These are phyloP conservation scores for Mollisia scopiformis DNA, from an alignment of 2,329 filamentous ascomycete genomes.

Conservation along the genomic window DNA sequence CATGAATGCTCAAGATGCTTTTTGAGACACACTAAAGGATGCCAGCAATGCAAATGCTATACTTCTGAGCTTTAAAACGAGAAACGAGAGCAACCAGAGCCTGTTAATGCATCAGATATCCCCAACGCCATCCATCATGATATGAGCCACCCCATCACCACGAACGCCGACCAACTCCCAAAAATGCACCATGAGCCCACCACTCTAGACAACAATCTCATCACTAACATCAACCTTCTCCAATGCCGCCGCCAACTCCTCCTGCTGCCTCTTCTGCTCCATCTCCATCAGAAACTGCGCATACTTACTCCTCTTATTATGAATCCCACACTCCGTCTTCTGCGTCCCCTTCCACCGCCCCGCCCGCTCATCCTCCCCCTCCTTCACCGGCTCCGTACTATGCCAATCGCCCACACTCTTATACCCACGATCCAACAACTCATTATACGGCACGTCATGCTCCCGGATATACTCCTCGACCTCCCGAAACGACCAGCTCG, in stretches of 20 bases:
- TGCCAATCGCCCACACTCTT: conserved; percentile 99
- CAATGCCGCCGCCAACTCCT: conserved; percentile 30
- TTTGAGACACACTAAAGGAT: not conserved
- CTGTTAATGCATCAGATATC: not conserved
- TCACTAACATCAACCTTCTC: conserved; percentile 29
- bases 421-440: conserved; percentile 89
- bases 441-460: conserved; percentile 92
- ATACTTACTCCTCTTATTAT: conserved; percentile 96
- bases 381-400: conserved; percentile 86
- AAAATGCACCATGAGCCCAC: not conserved
- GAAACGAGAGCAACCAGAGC: not conserved
- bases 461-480: conserved; percentile 86
- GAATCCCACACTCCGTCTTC: conserved; percentile 98
- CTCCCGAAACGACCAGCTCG: conserved; percentile 90
- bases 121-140: not conserved
- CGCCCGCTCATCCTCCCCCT: conserved; percentile 92
- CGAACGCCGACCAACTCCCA: not conserved
- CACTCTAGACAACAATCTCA: conserved; percentile 9
- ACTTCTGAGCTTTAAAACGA: not conserved
- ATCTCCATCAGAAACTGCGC: conserved; percentile 63
- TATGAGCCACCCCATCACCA: not conserved
- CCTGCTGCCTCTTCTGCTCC: conserved; percentile 37
- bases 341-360: conserved; percentile 95
- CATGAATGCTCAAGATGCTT: not conserved
- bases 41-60: not conserved